phyloP scores from a whole-genome alignment of 2,329 filamentous ascomycete species.

The Lachnellula hyalina region DNA sequence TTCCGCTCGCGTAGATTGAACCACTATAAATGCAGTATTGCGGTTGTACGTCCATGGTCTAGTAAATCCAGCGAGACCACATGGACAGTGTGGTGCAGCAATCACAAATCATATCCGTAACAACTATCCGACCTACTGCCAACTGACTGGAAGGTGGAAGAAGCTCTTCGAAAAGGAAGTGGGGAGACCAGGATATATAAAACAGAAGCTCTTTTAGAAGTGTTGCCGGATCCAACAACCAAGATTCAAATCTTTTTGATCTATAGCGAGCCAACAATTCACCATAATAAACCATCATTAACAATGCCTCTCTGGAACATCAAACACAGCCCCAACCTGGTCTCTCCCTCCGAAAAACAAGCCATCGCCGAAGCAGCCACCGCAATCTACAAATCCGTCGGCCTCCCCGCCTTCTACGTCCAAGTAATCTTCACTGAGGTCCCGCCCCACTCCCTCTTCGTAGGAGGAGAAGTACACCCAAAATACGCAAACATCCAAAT shows the following conservation, averaged over 20 bases:
- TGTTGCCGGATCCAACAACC: neutral
- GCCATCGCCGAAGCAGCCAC: neutral
- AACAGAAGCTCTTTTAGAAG: no score
- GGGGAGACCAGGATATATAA: no score
- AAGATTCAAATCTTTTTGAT: neutral
- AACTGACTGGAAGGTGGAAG: no score
- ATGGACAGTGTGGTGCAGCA: no score
- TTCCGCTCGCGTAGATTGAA: no score
- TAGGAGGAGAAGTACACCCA: neutral
- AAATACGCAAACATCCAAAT: neutral
- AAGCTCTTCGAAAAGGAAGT: no score
- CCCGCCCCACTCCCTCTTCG: neutral
- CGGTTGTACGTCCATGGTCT: no score
- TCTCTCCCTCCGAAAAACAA: neutral
- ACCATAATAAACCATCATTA: neutral
- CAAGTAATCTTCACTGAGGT: neutral
- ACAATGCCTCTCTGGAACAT: neutral
- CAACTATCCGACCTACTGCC: no score
- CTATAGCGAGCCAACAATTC: neutral
- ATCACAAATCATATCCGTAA: no score
- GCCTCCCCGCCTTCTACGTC: neutral
- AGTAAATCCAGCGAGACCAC: no score
- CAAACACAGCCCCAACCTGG: neutral
- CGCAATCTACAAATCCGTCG: neutral
- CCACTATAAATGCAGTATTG: no score